Evolutionary conservation across 1,139 yeast species (phyloP).

Genomic region (Suhomyces anneliseae): DNA sequence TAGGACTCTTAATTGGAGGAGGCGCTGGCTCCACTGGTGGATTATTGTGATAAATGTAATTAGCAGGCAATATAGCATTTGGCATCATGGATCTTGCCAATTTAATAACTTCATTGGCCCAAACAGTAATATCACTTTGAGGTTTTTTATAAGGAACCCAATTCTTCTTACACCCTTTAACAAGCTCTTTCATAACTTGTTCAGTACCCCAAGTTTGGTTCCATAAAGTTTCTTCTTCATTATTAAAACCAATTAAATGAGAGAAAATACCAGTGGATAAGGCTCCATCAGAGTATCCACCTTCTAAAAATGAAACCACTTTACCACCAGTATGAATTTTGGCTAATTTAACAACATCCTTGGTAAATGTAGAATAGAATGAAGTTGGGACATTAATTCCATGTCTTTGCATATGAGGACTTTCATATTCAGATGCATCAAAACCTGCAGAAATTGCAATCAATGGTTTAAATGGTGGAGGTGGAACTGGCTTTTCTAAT

Average conservation of each 20-base stretch:
- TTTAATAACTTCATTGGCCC: constrained; percentile 70
- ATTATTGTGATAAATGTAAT: constrained; percentile 36
- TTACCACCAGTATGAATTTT: constrained; percentile 61
- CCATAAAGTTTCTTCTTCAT: constrained; percentile 55
- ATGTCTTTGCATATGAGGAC: constrained; percentile 82
- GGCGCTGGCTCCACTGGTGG: constrained; percentile 13
- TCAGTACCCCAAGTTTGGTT: constrained; percentile 62
- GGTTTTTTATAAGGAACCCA: constrained; percentile 63
- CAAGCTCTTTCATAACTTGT: constrained; percentile 63
- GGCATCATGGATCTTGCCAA: constrained; percentile 74
- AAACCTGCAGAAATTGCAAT: constrained; percentile 82
- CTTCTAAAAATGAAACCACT: constrained; percentile 72
- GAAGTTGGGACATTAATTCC: constrained; percentile 81
- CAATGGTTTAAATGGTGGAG: constrained; percentile 65
- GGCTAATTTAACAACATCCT: constrained; percentile 69
- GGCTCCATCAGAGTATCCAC: constrained; percentile 88
- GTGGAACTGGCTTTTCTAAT: constrained; percentile 33
- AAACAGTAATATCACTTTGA: constrained; percentile 46
- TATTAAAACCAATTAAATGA: constrained; percentile 64
- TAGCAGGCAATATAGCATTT: constrained; percentile 44
- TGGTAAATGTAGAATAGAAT: constrained; percentile 72
- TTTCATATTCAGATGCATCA: constrained; percentile 85
- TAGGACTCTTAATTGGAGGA: constrained; percentile 20
- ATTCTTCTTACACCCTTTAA: constrained; percentile 66
- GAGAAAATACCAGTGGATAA: constrained; percentile 78